Evolutionary conservation across 768 basidiomycete species (phyloP).

Genomic region (Leucocoprinus birnbaumii): DNA sequence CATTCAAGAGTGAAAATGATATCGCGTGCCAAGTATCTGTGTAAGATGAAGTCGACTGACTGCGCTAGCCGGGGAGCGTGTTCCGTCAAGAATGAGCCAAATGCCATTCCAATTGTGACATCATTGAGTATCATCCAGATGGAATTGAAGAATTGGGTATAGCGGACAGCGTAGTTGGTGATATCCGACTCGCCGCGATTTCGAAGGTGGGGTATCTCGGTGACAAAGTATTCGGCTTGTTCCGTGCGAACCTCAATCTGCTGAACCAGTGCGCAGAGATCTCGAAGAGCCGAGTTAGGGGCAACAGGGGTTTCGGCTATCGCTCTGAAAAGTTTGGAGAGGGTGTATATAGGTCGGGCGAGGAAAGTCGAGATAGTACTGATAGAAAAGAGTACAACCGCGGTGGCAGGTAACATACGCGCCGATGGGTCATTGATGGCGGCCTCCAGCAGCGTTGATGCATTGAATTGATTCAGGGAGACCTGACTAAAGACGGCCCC

Average conservation of each 20-base stretch:
- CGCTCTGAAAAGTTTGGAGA: not conserved
- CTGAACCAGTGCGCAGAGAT: constrained; percentile 32
- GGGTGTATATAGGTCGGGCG: constrained; percentile 3
- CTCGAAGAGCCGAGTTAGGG: not conserved
- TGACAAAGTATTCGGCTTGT: constrained; percentile 43
- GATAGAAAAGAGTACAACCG: constrained; percentile 8
- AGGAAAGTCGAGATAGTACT: constrained; percentile 5
- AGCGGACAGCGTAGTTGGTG: constrained; percentile 47
- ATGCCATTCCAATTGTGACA: constrained; percentile 74
- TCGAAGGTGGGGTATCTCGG: constrained; percentile 36
- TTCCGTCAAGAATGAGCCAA: constrained; percentile 69
- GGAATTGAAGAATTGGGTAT: constrained; percentile 89
- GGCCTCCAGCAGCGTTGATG: constrained; percentile 5
- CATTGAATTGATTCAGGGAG: constrained; percentile 9
- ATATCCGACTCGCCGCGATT: constrained; percentile 33
- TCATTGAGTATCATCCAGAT: constrained; percentile 93
- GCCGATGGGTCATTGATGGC: constrained; percentile 2
- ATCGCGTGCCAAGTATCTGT: constrained; percentile 21
- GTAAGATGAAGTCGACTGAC: not conserved
- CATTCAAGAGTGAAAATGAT: constrained; percentile 62
- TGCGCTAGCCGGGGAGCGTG: constrained; percentile 50
- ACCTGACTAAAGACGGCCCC: not conserved
- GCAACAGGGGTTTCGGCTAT: not conserved
- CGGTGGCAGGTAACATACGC: constrained; percentile 7
- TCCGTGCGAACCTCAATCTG: constrained; percentile 58